Evolutionary conservation across 306 rosid species (phyloP).

Genomic region (Sophora flavescens): DNA sequence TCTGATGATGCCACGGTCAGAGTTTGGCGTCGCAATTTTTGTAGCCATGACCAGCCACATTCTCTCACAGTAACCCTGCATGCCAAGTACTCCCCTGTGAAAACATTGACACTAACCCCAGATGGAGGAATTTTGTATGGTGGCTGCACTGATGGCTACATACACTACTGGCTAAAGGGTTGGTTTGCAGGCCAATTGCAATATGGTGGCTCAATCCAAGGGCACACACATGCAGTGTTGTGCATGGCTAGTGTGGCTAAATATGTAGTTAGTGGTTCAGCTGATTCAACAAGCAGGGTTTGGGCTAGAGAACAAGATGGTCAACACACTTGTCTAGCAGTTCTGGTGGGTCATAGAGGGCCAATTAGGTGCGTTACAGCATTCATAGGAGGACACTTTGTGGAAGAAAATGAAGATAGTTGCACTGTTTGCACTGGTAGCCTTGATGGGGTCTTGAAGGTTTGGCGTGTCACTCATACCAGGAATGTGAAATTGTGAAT

Average conservation of each 20-base stretch:
- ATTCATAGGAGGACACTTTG: conserved; percentile 48
- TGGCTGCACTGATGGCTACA: conserved; percentile 91
- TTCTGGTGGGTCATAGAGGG: conserved; percentile 87
- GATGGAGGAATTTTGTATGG: conserved; percentile 74
- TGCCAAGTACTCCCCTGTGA: conserved; percentile 80
- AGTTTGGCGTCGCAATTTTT: conserved; percentile 86
- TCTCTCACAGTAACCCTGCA: conserved; percentile 81
- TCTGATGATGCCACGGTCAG: conserved; percentile 83
- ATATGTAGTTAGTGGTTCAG: conserved; percentile 83
- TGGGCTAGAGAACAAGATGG: conserved; percentile 75
- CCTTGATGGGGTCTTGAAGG: conserved; percentile 87
- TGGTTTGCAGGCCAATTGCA: conserved; percentile 86
- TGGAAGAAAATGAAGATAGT: conserved; percentile 56
- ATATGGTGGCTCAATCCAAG: conserved; percentile 90
- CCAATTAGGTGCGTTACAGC: conserved; percentile 79
- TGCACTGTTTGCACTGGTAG: conserved; percentile 84
- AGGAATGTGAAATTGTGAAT: conserved; percentile 43
- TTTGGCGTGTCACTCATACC: conserved; percentile 73
- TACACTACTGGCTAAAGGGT: conserved; percentile 87
- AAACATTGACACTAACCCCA: conserved; percentile 60
- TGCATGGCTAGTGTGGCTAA: conserved; percentile 68
- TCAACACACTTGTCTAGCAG: conserved; percentile 76
- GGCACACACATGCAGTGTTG: conserved; percentile 91
- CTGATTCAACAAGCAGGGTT: conserved; percentile 83
- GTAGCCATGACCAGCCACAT: conserved; percentile 71